Evolutionary conservation across 306 rosid genomes (phyloP).

Genomic region (Fragaria iinumae): DNA sequence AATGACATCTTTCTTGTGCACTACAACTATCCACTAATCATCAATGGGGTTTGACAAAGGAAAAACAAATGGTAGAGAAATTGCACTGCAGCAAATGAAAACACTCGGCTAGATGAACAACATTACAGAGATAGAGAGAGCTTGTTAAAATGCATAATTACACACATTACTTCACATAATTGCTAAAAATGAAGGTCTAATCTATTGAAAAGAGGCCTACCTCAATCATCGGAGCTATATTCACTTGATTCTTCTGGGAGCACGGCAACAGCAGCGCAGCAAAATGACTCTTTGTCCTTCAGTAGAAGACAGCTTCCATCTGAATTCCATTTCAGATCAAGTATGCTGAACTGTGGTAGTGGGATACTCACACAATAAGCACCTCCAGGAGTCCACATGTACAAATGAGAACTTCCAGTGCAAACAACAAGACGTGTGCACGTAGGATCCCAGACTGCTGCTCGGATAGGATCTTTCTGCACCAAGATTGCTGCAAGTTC

Average conservation of each 20-base stretch:
- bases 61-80: background rate
- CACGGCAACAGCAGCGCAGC: slow-evolving; percentile 74
- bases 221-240: slow-evolving; percentile 76
- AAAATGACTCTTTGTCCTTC: slow-evolving; percentile 87
- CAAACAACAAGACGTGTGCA: slow-evolving; percentile 75
- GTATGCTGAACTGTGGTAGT: slow-evolving; percentile 51
- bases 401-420: slow-evolving; percentile 84
- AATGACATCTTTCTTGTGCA: background rate
- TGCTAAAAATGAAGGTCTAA: background rate
- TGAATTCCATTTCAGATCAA: slow-evolving; percentile 89
- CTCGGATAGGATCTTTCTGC: slow-evolving; percentile 82
- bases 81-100: background rate
- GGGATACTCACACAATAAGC: slow-evolving; percentile 84
- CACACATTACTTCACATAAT: background rate
- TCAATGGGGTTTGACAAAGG: background rate
- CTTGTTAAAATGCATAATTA: slow-evolving; percentile 13
- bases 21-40: background rate
- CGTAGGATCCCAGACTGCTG: slow-evolving; percentile 92
- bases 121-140: background rate
- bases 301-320: slow-evolving; percentile 94
- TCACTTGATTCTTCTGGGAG: slow-evolving; percentile 81
- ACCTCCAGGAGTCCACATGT: slow-evolving; percentile 94
- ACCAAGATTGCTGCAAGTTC: slow-evolving; percentile 82
- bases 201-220: background rate
- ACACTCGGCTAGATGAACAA: background rate